Percentiles rank a stretch among this genome's conserved stretches.
Evolutionary conservation across 2,329 filamentous ascomycete species (phyloP).

Genomic region (Aspergillus sp.): DNA sequence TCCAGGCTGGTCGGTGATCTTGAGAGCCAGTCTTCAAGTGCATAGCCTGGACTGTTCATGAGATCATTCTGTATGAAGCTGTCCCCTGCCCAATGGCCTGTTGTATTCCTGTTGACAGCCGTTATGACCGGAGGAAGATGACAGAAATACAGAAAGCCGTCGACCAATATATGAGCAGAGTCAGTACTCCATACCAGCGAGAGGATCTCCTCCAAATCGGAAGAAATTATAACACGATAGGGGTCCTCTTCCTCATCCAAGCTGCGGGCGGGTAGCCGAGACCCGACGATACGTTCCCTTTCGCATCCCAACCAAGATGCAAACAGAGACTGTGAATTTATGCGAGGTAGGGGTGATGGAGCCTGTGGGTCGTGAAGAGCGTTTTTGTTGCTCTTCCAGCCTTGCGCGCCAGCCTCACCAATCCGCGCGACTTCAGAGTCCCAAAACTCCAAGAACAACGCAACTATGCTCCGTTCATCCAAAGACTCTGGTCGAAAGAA

Average conservation of each 20-base stretch:
- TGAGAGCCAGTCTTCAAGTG: conserved; percentile 26
- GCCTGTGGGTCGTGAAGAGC: conserved; percentile 33
- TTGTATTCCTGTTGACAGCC: conserved; percentile 20
- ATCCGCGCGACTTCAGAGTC: conserved; percentile 77
- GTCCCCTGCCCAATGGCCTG: conserved; percentile 48
- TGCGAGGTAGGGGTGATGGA: conserved; percentile 18
- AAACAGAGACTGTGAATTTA: conserved; percentile 33
- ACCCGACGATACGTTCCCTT: conserved; percentile 42
- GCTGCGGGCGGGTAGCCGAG: conserved; percentile 66
- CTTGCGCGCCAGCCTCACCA: conserved; percentile 68
- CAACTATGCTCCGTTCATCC: conserved; percentile 16
- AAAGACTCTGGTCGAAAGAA: conserved; percentile 55
- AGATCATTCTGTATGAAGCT: conserved; percentile 50
- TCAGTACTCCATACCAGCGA: conserved; percentile 26
- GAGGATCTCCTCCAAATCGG: conserved; percentile 68
- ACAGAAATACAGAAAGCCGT: conserved; percentile 69
- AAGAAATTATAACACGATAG: conserved; percentile 75
- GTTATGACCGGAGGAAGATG: conserved; percentile 56
- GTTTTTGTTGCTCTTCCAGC: conserved; percentile 55
- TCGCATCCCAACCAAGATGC: conserved; percentile 55
- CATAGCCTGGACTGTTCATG: conserved; percentile 25
- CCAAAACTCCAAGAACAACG: conserved; percentile 74
- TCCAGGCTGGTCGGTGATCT: conserved; percentile 6
- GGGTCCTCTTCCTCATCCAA: conserved; percentile 81
- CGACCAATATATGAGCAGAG: conserved; percentile 53